A percentile compares a stretch with the other conserved stretches of the same genome.
These are phyloP conservation scores for Benincasa hispida DNA, from an alignment of 306 rosid species.

Conservation along the genomic window DNA sequence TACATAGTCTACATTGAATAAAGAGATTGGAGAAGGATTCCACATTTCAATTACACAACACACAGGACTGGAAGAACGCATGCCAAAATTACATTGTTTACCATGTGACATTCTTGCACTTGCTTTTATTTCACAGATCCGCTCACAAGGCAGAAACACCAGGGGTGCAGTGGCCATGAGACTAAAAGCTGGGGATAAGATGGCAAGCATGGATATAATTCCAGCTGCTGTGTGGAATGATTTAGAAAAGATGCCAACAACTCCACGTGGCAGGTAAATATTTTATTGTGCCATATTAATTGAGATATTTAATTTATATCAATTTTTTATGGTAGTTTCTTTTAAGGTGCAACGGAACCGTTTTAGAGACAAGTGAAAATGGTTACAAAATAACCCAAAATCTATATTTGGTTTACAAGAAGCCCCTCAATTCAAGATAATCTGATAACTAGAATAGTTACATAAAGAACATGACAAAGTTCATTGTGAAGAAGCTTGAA, in stretches of 20 bases:
- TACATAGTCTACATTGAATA: neutral
- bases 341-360: neutral
- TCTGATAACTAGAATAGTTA: neutral
- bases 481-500: neutral
- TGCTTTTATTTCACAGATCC: slow-evolving; percentile 46
- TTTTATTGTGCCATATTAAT: neutral
- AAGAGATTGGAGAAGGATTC: neutral
- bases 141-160: slow-evolving; percentile 72
- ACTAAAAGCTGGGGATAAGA: slow-evolving; percentile 68
- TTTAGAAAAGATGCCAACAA: slow-evolving; percentile 27
- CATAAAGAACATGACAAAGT: neutral
- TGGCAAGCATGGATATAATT: slow-evolving; percentile 87
- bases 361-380: neutral
- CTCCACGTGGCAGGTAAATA: slow-evolving; percentile 41
- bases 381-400: neutral
- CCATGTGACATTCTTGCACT: neutral
- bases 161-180: slow-evolving; percentile 87
- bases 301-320: neutral
- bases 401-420: neutral
- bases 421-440: neutral
- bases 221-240: slow-evolving; percentile 66
- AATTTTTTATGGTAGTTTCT: neutral
- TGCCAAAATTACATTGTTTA: neutral
- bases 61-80: neutral
- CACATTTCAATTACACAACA: neutral